Evolutionary conservation across 495 filamentous ascomycete genomes (phyloP).

Genomic region (Penicillium bialowiezense): DNA sequence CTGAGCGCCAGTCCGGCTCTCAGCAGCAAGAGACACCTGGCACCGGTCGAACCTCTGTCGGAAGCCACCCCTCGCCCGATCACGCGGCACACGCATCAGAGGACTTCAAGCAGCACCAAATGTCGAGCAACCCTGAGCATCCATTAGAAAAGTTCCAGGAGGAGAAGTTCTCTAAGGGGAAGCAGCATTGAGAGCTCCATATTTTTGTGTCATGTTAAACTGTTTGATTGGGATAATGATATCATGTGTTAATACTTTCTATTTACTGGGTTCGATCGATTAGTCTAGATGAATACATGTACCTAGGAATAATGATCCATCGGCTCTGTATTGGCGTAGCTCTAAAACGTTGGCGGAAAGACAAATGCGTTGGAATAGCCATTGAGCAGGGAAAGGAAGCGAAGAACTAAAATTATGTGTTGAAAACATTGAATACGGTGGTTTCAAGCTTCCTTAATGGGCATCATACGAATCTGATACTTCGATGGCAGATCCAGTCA

Average conservation of each 20-base stretch:
- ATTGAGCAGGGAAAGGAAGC: too few relatives aligned
- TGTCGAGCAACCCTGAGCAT: conserved; percentile 66
- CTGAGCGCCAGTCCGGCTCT: conserved; percentile 60
- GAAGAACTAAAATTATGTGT: too few relatives aligned
- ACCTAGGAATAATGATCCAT: too few relatives aligned
- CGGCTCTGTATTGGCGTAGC: too few relatives aligned
- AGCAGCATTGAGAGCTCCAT: conserved; percentile 11
- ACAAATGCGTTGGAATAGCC: too few relatives aligned
- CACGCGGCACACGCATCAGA: conserved; percentile 38
- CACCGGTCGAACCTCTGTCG: conserved; percentile 54
- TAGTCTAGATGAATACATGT: too few relatives aligned
- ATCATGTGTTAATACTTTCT: neutral
- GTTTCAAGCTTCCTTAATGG: too few relatives aligned
- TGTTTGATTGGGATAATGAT: neutral
- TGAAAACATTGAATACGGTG: too few relatives aligned
- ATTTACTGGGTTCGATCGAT: too few relatives aligned
- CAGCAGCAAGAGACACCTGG: conserved; percentile 59
- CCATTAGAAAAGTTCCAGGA: conserved; percentile 66
- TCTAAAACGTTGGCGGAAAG: too few relatives aligned
- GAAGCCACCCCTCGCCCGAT: conserved; percentile 30
- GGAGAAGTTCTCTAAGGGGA: conserved; percentile 57
- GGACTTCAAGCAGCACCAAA: conserved; percentile 27
- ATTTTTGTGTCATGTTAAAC: neutral
- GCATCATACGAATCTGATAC: too few relatives aligned
- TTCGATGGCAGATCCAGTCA: too few relatives aligned